Evolutionary conservation across 345 rosid genomes (phyloP).

Genomic region (Syzygium jambos): DNA sequence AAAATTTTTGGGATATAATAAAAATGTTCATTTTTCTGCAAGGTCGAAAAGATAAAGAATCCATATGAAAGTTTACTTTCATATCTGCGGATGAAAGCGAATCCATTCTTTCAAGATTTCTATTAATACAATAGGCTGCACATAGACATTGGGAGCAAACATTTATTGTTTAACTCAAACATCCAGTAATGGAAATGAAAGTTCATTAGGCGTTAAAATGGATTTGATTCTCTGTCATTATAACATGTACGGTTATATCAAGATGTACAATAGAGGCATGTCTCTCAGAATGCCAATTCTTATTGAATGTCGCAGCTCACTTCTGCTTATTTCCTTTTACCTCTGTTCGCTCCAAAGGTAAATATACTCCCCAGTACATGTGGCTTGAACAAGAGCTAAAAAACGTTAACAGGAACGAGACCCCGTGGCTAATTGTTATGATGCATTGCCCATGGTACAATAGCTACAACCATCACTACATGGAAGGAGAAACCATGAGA

Average conservation of each 20-base stretch:
- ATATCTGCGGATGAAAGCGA: neutral
- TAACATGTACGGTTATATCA: neutral
- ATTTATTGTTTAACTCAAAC: neutral
- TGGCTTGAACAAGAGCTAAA: slow-evolving; percentile 76
- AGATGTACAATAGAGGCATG: neutral
- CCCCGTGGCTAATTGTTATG: slow-evolving; percentile 86
- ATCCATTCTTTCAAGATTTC: neutral
- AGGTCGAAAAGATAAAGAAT: neutral
- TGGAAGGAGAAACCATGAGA: slow-evolving; percentile 98
- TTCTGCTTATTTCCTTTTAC: neutral
- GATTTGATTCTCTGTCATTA: neutral
- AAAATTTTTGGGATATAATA: neutral
- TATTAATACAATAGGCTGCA: neutral
- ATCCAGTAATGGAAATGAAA: neutral
- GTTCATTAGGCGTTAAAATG: neutral
- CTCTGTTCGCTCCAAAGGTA: slow-evolving; percentile 23
- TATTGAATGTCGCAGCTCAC: neutral
- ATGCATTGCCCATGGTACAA: slow-evolving; percentile 89
- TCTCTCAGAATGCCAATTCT: neutral
- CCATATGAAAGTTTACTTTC: neutral
- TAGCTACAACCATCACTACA: slow-evolving; percentile 85
- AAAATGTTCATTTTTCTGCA: neutral
- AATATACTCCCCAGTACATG: slow-evolving; percentile 66
- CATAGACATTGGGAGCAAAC: neutral
- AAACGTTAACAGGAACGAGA: slow-evolving; percentile 67